Percentiles rank a stretch among this genome's conserved stretches.
phyloP scores from a whole-genome alignment of 768 basidiomycete genomes.

The Amanita rubescens region DNA sequence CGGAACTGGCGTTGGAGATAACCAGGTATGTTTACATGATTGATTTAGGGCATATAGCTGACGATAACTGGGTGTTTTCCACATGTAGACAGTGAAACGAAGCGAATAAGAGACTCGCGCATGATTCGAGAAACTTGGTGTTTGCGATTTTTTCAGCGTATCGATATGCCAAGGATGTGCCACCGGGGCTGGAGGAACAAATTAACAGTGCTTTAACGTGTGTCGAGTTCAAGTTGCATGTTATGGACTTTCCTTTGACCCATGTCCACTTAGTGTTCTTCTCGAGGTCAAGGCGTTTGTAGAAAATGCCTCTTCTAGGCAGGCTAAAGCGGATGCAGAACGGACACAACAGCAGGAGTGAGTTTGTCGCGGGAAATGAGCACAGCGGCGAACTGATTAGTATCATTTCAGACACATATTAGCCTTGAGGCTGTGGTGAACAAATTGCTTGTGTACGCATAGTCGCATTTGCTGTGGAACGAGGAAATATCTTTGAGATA shows the following conservation, averaged over 20 bases:
- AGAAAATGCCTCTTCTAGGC: not conserved
- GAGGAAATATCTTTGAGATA: not conserved
- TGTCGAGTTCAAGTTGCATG: not conserved
- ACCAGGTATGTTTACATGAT: not conserved
- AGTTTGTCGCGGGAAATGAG: not conserved
- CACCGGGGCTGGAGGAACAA: not conserved
- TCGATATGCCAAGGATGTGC: not conserved
- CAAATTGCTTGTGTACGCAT: not conserved
- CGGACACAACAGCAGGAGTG: not conserved
- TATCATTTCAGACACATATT: not conserved
- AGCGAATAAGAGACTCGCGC: not conserved
- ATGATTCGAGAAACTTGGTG: not conserved
- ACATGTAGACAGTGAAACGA: not conserved
- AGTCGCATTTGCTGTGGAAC: no score
- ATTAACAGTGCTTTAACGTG: not conserved
- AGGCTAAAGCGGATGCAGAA: not conserved
- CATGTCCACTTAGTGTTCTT: not conserved
- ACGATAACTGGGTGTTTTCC: no score
- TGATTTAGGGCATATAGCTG: no score
- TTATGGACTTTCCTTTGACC: not conserved
- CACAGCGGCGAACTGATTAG: not conserved
- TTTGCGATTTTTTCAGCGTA: not conserved
- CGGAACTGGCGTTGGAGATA: not conserved
- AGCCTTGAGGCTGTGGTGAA: not conserved
- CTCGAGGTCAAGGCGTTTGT: not conserved